Conservation (phyloP, 495 filamentous ascomycete species). For the Tuber magnatum region DNA sequence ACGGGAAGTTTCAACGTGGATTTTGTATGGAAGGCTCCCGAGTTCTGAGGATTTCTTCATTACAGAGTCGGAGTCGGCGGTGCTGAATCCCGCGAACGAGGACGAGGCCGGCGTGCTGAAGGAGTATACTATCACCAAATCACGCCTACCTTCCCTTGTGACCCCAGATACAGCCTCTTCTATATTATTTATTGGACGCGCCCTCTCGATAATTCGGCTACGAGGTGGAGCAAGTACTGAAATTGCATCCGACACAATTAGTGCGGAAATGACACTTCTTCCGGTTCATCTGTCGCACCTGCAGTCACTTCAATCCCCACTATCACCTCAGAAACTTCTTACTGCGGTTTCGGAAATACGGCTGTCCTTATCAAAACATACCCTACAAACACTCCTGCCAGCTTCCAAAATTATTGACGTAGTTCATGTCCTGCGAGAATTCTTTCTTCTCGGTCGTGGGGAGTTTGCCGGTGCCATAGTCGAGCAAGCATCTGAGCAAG, state of each 20-base stretch:
- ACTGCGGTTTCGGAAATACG: conserved; percentile 67
- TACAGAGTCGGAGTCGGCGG: conserved; percentile 41
- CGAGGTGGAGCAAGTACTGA: conserved; percentile 42
- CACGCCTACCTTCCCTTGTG: conserved; percentile 70
- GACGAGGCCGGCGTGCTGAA: conserved; percentile 43
- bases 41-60: conserved; percentile 74
- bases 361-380: conserved; percentile 70
- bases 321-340: conserved; percentile 62
- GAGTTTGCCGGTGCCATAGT: conserved; percentile 86
- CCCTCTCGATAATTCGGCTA: conserved; percentile 68
- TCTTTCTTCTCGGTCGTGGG: conserved; percentile 77
- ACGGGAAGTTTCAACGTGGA: conserved; percentile 79
- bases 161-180: conserved; percentile 65
- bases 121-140: conserved; percentile 51
- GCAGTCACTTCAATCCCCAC: conserved; percentile 62
- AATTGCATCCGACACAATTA: conserved; percentile 44
- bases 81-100: conserved; percentile 43
- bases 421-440: conserved; percentile 70
- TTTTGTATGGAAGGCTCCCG: conserved; percentile 78
- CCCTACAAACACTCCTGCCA: conserved; percentile 71
- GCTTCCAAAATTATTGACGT: conserved; percentile 66
- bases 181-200: conserved; percentile 84
- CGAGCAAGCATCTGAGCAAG: conserved; percentile 69
- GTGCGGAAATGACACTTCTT: conserved; percentile 58
- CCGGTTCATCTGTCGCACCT: conserved; percentile 66